These are phyloP conservation scores for Salix suchowensis DNA, from an alignment of 345 rosid genomes.

Conservation along the genomic window DNA sequence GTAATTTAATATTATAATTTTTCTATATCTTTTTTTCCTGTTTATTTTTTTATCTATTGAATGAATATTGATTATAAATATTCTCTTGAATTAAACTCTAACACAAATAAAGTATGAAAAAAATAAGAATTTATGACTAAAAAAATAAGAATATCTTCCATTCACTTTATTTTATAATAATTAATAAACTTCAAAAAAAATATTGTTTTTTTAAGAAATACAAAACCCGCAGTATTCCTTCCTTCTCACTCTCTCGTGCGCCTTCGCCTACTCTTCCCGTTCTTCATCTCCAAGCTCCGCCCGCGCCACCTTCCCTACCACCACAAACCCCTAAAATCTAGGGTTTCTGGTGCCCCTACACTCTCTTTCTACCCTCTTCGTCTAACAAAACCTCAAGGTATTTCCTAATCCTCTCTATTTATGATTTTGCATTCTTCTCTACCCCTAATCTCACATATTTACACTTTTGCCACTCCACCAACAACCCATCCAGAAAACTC, in stretches of 20 bases:
- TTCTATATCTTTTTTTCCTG: too few species aligned
- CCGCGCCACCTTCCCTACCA: not conserved
- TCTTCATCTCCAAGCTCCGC: conserved; percentile 2
- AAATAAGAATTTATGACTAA: too few species aligned
- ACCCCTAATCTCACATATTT: not conserved
- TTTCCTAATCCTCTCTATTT: not conserved
- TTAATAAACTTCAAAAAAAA: too few species aligned
- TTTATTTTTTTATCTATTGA: too few species aligned
- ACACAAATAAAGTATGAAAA: too few species aligned
- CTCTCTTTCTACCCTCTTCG: not conserved
- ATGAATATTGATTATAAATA: too few species aligned
- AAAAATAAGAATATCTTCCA: too few species aligned
- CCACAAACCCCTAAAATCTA: not conserved
- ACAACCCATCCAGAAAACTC: not conserved
- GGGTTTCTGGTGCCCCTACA: not conserved
- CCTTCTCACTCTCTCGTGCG: not conserved
- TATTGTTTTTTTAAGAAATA: too few species aligned
- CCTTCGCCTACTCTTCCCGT: not conserved
- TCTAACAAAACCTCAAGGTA: not conserved
- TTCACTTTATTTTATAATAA: too few species aligned
- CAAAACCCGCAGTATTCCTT: not conserved
- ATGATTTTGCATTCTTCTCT: not conserved
- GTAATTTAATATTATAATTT: too few species aligned
- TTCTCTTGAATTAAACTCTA: too few species aligned
- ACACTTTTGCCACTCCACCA: not conserved